Evolutionary conservation across 1,139 yeast genomes (phyloP).

Genomic region (Maudiozyma humilis): DNA sequence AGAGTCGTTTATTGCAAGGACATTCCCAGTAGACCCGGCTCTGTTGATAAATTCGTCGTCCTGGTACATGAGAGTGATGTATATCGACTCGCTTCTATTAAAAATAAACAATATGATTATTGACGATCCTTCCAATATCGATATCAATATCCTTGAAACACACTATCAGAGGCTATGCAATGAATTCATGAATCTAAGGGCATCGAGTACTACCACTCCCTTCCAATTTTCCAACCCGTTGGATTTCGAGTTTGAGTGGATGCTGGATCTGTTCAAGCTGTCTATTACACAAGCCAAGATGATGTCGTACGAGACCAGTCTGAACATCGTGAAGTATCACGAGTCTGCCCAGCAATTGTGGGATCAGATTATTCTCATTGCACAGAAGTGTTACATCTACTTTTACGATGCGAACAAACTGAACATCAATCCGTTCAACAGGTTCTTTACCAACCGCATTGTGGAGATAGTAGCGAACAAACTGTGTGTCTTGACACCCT

Average conservation of each 20-base stretch:
- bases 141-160: conserved; percentile 11
- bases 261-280: conserved; percentile 17
- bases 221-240: conserved; percentile 6
- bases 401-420: conserved; percentile 13
- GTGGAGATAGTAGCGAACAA: conserved; percentile 24
- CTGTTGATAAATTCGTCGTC: conserved; percentile 3
- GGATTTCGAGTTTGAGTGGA: conserved; percentile 21
- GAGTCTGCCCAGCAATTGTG: conserved; percentile 18
- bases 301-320: conserved; percentile 18
- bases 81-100: conserved; percentile 18
- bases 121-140: conserved; percentile 20
- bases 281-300: conserved; percentile 21
- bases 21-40: conserved; percentile 11
- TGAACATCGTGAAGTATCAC: conserved; percentile 13
- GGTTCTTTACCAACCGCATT: conserved; percentile 25
- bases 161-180: conserved; percentile 11
- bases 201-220: not conserved
- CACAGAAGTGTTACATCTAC: conserved; percentile 18
- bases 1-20: conserved; percentile 24
- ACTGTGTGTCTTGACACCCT: conserved; percentile 21
- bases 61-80: conserved; percentile 18
- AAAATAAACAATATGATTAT: conserved; percentile 17
- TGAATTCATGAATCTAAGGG: conserved; percentile 10
- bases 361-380: conserved; percentile 17
- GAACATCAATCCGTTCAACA: conserved; percentile 14